Evolutionary conservation across 495 filamentous ascomycete species (phyloP), one percentile per base, ranked within the genome.

Genomic region (Amphirosellinia nigrospora): DNA sequence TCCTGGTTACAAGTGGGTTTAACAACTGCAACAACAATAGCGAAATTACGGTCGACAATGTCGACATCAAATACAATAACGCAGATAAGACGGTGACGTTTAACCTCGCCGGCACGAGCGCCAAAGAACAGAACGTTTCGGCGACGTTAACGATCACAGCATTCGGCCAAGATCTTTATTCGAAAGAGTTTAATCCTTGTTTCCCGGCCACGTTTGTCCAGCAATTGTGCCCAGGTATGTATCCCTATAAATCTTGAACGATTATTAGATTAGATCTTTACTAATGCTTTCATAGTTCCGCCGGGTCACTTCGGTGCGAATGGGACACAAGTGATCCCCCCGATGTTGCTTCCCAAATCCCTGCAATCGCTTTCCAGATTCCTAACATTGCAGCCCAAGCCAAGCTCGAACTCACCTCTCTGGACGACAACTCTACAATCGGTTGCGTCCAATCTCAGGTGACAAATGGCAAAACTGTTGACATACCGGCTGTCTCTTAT

Each of bases 341-440:
- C 0, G 74, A 87, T 48, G 94, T 89, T 77, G 90, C 91, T 21
- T 86, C 83, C 67, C 78, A 92, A 77, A 95, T 99, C 64, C 96
- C 96, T 10, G 85, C 89, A 0, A 97, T 99, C 72, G 96, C 96
- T 4, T 99, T 98, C 80, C 87, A 87, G 65, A 84, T 99, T 43
- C 96, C 96, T 30, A 93, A 99, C 81, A 88, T 99, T 64, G 93
- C 94, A 55, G 94, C 95, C 41, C 82, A 92, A 79, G 96, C 93
- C 43, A 94, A 90, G 48, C 78, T 99, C 68, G 81, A 93, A 71
- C 84, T 99, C 5, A 89, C 85, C 62, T 84, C 91, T 8, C 79
- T 88, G 21, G 86, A 89, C 11, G 84, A 81, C 19, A 85, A 84
- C 30, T 72, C 83, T 53, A 83, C 90, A 65, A 84, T 97, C 10